Evolutionary conservation across 805 yeast genomes (phyloP).

Genomic region (Starmerella geochares): DNA sequence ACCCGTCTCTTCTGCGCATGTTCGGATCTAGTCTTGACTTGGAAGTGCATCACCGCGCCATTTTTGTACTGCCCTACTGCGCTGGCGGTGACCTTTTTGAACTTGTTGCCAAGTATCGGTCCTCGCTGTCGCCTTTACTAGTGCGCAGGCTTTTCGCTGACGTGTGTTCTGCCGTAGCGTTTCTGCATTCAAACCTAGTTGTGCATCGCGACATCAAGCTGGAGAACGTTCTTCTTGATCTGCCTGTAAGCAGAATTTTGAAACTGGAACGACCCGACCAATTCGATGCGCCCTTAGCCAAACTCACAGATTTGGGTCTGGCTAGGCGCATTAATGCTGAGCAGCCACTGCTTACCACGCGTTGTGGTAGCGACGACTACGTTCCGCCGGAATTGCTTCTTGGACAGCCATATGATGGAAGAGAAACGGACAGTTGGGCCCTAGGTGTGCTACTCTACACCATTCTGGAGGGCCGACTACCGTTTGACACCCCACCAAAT

Average conservation of each 20-base stretch:
- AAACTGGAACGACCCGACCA: constrained; percentile 16
- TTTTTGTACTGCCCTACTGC: constrained; percentile 64
- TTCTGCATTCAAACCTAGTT: constrained; percentile 55
- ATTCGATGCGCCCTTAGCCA: constrained; percentile 36
- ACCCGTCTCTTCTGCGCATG: constrained; percentile 61
- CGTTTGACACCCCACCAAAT: constrained; percentile 72
- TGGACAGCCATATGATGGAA: constrained; percentile 87
- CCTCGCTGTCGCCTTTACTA: constrained; percentile 39
- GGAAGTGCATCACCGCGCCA: constrained; percentile 27
- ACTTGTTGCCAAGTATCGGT: constrained; percentile 41
- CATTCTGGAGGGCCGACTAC: constrained; percentile 72
- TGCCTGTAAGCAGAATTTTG: constrained; percentile 32
- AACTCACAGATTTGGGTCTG: constrained; percentile 80
- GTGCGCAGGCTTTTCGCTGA: constrained; percentile 61
- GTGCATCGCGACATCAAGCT: constrained; percentile 89
- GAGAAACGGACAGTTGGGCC: constrained; percentile 89
- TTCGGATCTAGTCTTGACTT: constrained; percentile 35
- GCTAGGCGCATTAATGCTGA: constrained; percentile 56
- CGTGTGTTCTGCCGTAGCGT: constrained; percentile 55
- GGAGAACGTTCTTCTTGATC: constrained; percentile 57
- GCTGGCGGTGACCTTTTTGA: constrained; percentile 78
- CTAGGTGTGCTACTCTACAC: constrained; percentile 84
- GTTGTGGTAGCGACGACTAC: constrained; percentile 96
- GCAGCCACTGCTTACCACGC: constrained; percentile 59
- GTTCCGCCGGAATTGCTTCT: constrained; percentile 87